Base-by-base conservation (phyloP, 768 basidiomycete species). In the Termitomyces sp. region DNA sequence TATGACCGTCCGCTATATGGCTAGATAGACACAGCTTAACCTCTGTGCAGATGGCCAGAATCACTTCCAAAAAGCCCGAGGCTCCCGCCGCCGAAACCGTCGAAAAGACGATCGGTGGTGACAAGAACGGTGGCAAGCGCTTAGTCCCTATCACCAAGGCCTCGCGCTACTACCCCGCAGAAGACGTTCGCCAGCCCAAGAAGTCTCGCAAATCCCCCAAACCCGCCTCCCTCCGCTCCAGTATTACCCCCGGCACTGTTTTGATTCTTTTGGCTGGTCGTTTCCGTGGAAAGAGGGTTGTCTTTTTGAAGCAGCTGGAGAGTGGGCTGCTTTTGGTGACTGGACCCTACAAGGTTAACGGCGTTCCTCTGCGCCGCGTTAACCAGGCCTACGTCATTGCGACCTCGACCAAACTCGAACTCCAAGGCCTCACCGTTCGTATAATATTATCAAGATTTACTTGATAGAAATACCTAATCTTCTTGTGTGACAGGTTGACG, bases 321-420 rank as follows among this genome's bases (percentile, higher is more conserved):
- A 89, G 89, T 62, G 97, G 97, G 55, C 76, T 99, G 69, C 77
- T 99, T 69, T 82, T 99, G 76, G 94, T 99, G 67, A 94, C 95
- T 39, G 97, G 97, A 56, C 97, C 97, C 48, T 98, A 86, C 86
- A 96, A 94, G 84, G 74, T 98, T 74, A 99, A 99, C 77, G 97
- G 97, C 72, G 96, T 99, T 46, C 97, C 97, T 66, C 83, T 99
- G 73, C 85, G 95, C 74, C 87, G 97, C 74, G 95, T 99, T 60
- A 96, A 95, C 82, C 96, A 98, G 81, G 94, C 97, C 55, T 99
- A 99, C 73, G 94, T 95, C 62, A 98, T 99, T 69, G 93, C 96
- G 58, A 99, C 97, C 58, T 95, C 95, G 56, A 98, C 97, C 66
- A 93, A 88, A 78, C 76, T 98, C 65, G 91, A 96, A 64, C 74